Conservation (phyloP, 2,329 filamentous ascomycete species). For the Chaetomium globosum region DNA sequence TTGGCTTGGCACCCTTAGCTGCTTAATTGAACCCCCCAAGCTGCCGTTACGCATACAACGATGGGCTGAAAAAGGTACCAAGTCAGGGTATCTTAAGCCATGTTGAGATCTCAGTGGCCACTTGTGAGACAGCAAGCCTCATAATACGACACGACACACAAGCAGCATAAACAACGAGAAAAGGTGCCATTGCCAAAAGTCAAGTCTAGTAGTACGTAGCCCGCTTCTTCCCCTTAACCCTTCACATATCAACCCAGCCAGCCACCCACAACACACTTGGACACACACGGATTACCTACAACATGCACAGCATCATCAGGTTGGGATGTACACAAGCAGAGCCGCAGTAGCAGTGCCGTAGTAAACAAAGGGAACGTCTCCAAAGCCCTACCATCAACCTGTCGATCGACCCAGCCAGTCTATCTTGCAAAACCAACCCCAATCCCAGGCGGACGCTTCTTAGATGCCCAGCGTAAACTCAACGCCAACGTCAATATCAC, state of each 20-base stretch:
- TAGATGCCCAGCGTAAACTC: slow-evolving; percentile 95
- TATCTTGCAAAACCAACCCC: neutral
- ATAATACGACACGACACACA: neutral
- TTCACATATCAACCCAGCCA: neutral
- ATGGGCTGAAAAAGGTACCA: neutral
- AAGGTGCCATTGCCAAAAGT: slow-evolving; percentile 4
- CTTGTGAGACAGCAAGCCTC: neutral
- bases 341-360: slow-evolving; percentile 1
- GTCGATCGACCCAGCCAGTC: neutral
- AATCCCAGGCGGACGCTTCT: slow-evolving; percentile 31
- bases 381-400: slow-evolving; percentile 1
- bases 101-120: neutral
- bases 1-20: slow-evolving; percentile 1
- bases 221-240: neutral
- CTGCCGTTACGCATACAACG: neutral
- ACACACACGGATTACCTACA: slow-evolving; percentile 1
- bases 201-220: slow-evolving; percentile 2
- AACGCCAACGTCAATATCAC: slow-evolving; percentile 95
- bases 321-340: slow-evolving; percentile 3
- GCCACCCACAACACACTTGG: neutral
- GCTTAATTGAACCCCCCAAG: neutral
- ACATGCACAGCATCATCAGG: slow-evolving; percentile 1
- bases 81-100: too few species aligned
- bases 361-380: neutral
- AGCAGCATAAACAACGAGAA: neutral